These are phyloP conservation scores for Persicaria tinctoria DNA, from an alignment of 148 eudicot species.

Conservation along the genomic window DNA sequence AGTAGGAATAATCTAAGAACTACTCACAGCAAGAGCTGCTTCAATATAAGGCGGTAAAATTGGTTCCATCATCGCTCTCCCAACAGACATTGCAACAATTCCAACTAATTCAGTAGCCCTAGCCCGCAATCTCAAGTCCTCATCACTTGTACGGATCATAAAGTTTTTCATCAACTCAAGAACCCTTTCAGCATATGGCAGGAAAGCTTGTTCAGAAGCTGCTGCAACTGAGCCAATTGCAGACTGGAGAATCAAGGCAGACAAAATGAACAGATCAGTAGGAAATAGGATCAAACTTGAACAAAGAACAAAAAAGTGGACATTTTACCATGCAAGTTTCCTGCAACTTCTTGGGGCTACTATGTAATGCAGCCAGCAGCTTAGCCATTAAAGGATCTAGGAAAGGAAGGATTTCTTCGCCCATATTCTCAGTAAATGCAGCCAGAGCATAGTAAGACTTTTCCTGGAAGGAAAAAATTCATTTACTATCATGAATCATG, in stretches of 20 bases:
- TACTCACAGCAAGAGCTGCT: constrained; percentile 83
- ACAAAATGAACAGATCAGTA: not conserved
- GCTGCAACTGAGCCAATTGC: constrained; percentile 96
- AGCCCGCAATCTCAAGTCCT: constrained; percentile 80
- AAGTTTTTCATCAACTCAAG: constrained; percentile 85
- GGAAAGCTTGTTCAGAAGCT: constrained; percentile 89
- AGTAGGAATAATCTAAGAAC: not conserved
- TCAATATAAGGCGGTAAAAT: constrained; percentile 87
- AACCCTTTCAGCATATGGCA: constrained; percentile 93
- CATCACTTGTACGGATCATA: constrained; percentile 85
- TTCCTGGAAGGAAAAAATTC: constrained; percentile 43
- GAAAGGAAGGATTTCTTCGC: constrained; percentile 84
- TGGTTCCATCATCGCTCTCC: constrained; percentile 84
- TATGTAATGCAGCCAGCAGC: constrained; percentile 72
- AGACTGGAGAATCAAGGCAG: constrained; percentile 42
- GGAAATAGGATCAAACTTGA: constrained; percentile 2
- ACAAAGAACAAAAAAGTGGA: not conserved
- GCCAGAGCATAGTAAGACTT: constrained; percentile 97
- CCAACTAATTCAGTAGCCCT: constrained; percentile 98
- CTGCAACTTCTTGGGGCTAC: constrained; percentile 76
- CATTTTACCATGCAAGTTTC: constrained; percentile 90
- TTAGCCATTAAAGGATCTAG: constrained; percentile 85
- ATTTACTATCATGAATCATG: constrained; percentile 6
- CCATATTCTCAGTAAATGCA: constrained; percentile 96
- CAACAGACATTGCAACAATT: constrained; percentile 91